phyloP scores from a whole-genome alignment of 169 alveolate species.

The Toxoplasma gondii region DNA sequence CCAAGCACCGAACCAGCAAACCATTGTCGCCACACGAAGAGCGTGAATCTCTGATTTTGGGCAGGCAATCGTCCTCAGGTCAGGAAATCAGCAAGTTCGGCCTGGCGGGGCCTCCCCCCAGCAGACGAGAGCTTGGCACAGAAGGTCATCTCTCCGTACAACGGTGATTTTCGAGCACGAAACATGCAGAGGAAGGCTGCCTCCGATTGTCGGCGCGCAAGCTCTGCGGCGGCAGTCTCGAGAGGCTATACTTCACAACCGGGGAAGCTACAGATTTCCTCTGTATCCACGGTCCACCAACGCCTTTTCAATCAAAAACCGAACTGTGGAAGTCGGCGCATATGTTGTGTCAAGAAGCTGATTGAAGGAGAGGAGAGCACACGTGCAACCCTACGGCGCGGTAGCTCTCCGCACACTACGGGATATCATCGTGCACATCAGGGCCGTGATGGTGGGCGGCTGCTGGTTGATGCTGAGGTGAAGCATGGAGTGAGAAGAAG shows the following conservation, averaged over 20 bases:
- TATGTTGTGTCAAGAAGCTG: not conserved
- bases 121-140: no score
- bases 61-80: no score
- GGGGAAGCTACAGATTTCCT: not conserved
- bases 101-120: no score
- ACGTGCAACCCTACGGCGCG: not conserved
- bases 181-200: not conserved
- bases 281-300: not conserved
- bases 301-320: not conserved
- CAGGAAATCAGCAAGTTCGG: no score
- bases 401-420: not conserved
- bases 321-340: conserved; percentile 4
- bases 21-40: no score
- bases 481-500: not conserved
- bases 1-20: no score
- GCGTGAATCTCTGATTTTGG: no score
- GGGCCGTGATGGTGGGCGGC: not conserved
- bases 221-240: not conserved
- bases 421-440: not conserved
- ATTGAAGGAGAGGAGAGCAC: not conserved
- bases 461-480: not conserved
- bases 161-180: no score
- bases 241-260: not conserved
- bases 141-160: no score
- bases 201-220: not conserved